These are phyloP conservation scores for Eutrema yunnanense DNA, from an alignment of 345 rosid species.

Conservation along the genomic window DNA sequence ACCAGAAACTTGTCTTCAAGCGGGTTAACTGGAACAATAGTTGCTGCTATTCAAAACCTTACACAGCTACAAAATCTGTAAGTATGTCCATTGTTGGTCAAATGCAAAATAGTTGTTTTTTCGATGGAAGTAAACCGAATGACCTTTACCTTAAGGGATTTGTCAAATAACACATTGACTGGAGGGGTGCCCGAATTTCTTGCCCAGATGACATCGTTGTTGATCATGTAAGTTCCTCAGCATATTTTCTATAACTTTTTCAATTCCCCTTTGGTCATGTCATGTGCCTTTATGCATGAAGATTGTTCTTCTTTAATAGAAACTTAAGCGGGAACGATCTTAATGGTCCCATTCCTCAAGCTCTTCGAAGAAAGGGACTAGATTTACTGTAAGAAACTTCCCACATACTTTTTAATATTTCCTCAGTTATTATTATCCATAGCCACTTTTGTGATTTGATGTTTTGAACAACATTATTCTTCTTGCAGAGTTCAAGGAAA, in stretches of 20 bases:
- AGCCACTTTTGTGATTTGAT: background rate
- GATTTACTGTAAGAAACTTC: conserved; percentile 3
- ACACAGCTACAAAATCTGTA: conserved; percentile 1
- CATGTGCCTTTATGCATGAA: background rate
- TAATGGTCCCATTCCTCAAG: conserved; percentile 33
- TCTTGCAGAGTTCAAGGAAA: background rate
- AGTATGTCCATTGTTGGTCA: background rate
- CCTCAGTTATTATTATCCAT: background rate
- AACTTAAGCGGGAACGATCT: conserved; percentile 35
- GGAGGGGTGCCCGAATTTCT: conserved; percentile 44
- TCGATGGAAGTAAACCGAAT: background rate
- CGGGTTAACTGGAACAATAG: conserved; percentile 32
- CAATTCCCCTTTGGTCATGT: background rate
- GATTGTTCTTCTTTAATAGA: conserved; percentile 18
- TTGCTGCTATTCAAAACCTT: conserved; percentile 26
- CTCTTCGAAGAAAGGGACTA: conserved; percentile 1
- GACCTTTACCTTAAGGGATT: conserved; percentile 14
- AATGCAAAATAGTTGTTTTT: background rate
- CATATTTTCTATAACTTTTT: background rate
- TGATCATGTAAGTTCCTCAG: conserved; percentile 34
- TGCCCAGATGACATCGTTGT: conserved; percentile 29
- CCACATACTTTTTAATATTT: background rate
- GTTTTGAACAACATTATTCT: background rate
- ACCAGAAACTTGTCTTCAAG: conserved; percentile 37
- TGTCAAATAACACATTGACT: conserved; percentile 39